Evolutionary conservation across 805 yeast genomes (phyloP).

Genomic region (Grigorovia jiainica): DNA sequence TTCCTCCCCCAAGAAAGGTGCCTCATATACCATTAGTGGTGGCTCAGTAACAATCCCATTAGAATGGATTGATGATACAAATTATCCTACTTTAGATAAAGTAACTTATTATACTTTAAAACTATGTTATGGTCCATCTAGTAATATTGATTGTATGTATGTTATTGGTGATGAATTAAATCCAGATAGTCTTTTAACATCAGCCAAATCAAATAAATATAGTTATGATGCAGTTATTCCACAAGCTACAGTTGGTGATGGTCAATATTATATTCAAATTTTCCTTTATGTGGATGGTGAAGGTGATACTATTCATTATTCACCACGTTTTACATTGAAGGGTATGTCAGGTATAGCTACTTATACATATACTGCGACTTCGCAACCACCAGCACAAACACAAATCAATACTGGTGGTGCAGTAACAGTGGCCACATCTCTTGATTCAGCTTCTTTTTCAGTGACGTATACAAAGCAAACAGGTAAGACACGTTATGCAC

Average conservation of each 20-base stretch:
- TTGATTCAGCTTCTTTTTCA: slow-evolving; percentile 44
- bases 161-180: slow-evolving; percentile 25
- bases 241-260: slow-evolving; percentile 44
- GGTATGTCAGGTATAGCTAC: slow-evolving; percentile 61
- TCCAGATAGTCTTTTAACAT: slow-evolving; percentile 20
- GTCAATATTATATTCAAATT: slow-evolving; percentile 66
- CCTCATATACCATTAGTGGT: slow-evolving; percentile 15
- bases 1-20: slow-evolving; percentile 16
- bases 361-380: slow-evolving; percentile 38
- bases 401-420: slow-evolving; percentile 18
- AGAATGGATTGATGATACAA: slow-evolving; percentile 51
- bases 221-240: slow-evolving; percentile 35
- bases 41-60: slow-evolving; percentile 25
- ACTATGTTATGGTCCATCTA: slow-evolving; percentile 62
- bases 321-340: slow-evolving; percentile 52
- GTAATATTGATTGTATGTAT: slow-evolving; percentile 34
- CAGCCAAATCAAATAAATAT: slow-evolving; percentile 20
- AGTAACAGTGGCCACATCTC: slow-evolving; percentile 35
- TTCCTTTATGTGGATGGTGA: slow-evolving; percentile 32
- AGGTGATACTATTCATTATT: slow-evolving; percentile 53
- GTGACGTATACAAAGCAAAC: slow-evolving; percentile 72
- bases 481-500: slow-evolving; percentile 73
- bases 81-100: slow-evolving; percentile 36
- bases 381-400: slow-evolving; percentile 36
- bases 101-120: slow-evolving; percentile 40